Conservation (phyloP, 192 early-diverging fungal genomes). For the Gamsiella multidivaricata region DNA sequence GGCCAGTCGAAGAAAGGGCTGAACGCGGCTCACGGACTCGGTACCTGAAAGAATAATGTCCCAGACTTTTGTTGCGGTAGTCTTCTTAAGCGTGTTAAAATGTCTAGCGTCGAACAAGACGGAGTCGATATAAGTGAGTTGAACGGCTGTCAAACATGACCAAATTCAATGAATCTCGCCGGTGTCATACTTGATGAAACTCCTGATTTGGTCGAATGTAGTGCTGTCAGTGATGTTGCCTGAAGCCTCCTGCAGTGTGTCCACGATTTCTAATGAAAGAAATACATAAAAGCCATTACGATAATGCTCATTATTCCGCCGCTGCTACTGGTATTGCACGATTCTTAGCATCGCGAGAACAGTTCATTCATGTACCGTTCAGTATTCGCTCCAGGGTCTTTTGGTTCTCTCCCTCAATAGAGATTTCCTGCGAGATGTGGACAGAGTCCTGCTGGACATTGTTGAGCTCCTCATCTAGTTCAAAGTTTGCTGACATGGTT, state of each 20-base stretch:
- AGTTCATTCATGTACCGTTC: conserved; percentile 49
- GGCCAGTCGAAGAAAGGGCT: no score
- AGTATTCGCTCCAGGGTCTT: conserved; percentile 60
- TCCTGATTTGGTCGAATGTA: conserved; percentile 72
- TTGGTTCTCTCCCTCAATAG: conserved; percentile 54
- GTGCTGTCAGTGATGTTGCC: conserved; percentile 55
- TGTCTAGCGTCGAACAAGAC: conserved; percentile 11
- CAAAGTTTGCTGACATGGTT: conserved; percentile 33
- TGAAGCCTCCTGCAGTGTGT: conserved; percentile 55
- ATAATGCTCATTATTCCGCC: neutral
- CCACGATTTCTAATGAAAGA: conserved; percentile 55
- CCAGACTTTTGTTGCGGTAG: conserved; percentile 49
- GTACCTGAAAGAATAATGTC: conserved; percentile 52
- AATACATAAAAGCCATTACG: neutral
- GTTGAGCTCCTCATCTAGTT: conserved; percentile 50
- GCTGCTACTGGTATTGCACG: no score
- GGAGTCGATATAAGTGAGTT: neutral
- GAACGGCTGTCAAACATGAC: no score
- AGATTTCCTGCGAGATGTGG: conserved; percentile 56
- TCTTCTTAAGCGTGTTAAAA: conserved; percentile 40
- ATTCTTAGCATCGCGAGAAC: no score
- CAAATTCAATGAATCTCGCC: no score
- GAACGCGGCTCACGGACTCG: no score
- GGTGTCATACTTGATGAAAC: conserved; percentile 74
- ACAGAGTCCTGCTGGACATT: conserved; percentile 46